Conservation (phyloP, 2,329 filamentous ascomycete species). For the Cadophora sp. region DNA sequence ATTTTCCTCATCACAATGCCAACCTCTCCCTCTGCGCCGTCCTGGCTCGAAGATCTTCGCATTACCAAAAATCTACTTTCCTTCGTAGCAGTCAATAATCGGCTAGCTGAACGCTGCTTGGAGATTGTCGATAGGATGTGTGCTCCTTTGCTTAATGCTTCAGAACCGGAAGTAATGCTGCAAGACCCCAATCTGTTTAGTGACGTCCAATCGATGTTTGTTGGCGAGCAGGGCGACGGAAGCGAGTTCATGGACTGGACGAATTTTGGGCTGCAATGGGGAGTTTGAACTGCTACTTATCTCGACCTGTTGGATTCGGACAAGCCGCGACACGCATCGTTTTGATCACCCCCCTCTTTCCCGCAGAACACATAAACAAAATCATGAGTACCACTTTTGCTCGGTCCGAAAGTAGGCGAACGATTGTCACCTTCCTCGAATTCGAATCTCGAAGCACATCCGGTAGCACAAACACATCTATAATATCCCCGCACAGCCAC, state of each 20-base stretch:
- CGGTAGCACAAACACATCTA: no score
- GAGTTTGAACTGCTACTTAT: not conserved
- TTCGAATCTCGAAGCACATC: no score
- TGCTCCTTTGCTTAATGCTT: constrained; percentile 41
- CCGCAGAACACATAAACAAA: no score
- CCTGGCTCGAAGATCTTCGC: constrained; percentile 42
- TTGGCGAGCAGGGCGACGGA: constrained; percentile 13
- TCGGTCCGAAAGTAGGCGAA: no score
- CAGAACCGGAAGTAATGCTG: constrained; percentile 29
- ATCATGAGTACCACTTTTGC: no score
- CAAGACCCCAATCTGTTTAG: constrained; percentile 44
- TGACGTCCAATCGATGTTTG: constrained; percentile 45
- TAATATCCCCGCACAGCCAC: no score
- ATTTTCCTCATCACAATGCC: constrained; percentile 52
- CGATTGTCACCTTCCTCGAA: no score
- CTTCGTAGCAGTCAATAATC: constrained; percentile 47
- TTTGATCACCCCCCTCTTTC: no score
- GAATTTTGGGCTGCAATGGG: constrained; percentile 20
- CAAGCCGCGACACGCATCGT: no score
- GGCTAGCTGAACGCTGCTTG: constrained; percentile 48
- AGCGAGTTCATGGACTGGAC: constrained; percentile 19
- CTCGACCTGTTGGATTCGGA: not conserved
- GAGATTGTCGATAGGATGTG: constrained; percentile 48
- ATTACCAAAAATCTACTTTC: constrained; percentile 49
- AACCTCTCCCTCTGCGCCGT: constrained; percentile 26